These are phyloP conservation scores for Blastobotrys parvus DNA, from an alignment of 805 yeast species.

Conservation along the genomic window DNA sequence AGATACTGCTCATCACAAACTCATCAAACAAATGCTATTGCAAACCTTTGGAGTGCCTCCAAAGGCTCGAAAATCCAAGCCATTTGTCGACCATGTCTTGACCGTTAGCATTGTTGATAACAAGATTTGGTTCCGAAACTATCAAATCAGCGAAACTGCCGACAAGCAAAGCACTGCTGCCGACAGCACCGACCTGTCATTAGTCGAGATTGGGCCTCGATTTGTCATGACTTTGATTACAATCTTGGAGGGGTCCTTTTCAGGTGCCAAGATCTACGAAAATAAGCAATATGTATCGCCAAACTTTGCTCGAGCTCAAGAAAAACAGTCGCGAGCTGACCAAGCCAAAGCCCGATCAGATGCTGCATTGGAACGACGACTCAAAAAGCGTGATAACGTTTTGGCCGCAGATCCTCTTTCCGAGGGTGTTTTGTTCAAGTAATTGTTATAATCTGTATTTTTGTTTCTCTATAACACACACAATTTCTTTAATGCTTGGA, in stretches of 20 bases:
- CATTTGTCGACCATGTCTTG: conserved; percentile 92
- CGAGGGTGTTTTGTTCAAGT: conserved; percentile 65
- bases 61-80: conserved; percentile 81
- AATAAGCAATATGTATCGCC: conserved; percentile 96
- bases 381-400: conserved; percentile 66
- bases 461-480: background rate
- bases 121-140: conserved; percentile 92
- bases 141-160: conserved; percentile 64
- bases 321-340: conserved; percentile 68
- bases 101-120: conserved; percentile 87
- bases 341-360: conserved; percentile 73
- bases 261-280: conserved; percentile 96
- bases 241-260: conserved; percentile 90
- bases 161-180: conserved; percentile 21
- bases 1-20: conserved; percentile 53
- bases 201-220: conserved; percentile 95
- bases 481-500: conserved; percentile 4
- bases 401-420: conserved; percentile 73
- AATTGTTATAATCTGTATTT: conserved; percentile 7
- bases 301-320: conserved; percentile 86
- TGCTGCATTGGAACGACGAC: conserved; percentile 66
- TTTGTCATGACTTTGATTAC: conserved; percentile 87
- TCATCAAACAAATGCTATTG: conserved; percentile 74
- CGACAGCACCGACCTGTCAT: conserved; percentile 51
- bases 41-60: conserved; percentile 96